Percentiles rank a stretch among this genome's conserved stretches.
These are phyloP conservation scores for Globisporangium echinulatum DNA, from an alignment of 352 stramenopile genomes.

Conservation along the genomic window DNA sequence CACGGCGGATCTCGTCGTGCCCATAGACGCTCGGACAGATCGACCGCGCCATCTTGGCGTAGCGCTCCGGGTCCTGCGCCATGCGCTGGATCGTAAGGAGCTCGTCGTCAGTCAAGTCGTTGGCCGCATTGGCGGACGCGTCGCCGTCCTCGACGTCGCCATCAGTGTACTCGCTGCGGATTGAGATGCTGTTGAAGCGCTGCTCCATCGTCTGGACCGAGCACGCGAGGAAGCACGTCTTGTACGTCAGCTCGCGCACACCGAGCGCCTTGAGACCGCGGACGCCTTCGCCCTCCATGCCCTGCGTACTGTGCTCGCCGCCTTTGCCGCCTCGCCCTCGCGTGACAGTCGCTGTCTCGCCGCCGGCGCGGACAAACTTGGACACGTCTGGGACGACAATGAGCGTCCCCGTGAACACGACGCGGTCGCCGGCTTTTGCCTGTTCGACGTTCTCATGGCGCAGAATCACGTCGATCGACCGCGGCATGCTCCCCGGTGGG, in stretches of 20 bases:
- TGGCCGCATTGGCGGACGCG: conserved; percentile 27
- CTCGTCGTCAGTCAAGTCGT: conserved; percentile 92
- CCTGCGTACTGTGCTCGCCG: conserved; percentile 67
- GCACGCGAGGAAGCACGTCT: conserved; percentile 95
- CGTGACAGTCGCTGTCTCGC: conserved; percentile 60
- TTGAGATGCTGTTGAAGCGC: conserved; percentile 84
- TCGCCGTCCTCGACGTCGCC: conserved; percentile 22
- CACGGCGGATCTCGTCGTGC: conserved; percentile 91
- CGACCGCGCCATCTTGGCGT: conserved; percentile 92
- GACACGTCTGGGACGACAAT: conserved; percentile 96
- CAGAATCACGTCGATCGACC: conserved; percentile 96
- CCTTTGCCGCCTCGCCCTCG: conserved; percentile 23
- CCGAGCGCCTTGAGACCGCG: conserved; percentile 93
- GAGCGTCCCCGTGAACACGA: conserved; percentile 92
- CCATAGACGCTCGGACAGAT: conserved; percentile 97
- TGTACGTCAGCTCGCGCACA: conserved; percentile 97
- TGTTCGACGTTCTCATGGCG: conserved; percentile 97
- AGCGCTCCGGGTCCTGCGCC: conserved; percentile 84
- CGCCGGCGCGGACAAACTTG: conserved; percentile 77
- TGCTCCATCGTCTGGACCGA: conserved; percentile 91
- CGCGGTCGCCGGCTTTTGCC: conserved; percentile 93
- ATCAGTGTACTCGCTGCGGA: conserved; percentile 69
- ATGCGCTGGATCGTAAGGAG: conserved; percentile 90
- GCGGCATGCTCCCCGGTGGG: conserved; percentile 95
- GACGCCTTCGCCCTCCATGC: conserved; percentile 89